phyloP scores from a whole-genome alignment of 116 monocot genomes.

The Cymodocea nodosa region DNA sequence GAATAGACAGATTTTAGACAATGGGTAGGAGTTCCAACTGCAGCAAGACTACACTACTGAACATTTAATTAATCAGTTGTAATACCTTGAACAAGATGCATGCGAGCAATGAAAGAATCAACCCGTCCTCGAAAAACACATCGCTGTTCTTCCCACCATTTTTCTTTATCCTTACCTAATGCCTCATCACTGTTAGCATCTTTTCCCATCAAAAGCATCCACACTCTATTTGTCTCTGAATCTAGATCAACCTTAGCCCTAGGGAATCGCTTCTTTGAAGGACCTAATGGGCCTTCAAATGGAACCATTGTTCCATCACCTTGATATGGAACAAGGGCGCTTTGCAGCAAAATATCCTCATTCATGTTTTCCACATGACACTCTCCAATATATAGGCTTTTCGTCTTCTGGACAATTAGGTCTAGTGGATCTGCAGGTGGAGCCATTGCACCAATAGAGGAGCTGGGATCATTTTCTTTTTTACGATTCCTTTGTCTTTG shows the following conservation, averaged over 20 bases:
- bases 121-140: conserved; percentile 51
- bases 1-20: too few species aligned
- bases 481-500: conserved; percentile 7
- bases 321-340: conserved; percentile 25
- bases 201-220: conserved; percentile 74
- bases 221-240: conserved; percentile 55
- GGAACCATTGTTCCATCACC: conserved; percentile 31
- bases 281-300: conserved; percentile 18
- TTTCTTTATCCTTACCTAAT: conserved; percentile 35
- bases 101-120: conserved; percentile 82
- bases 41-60: neutral
- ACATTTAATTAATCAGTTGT: neutral
- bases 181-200: conserved; percentile 20
- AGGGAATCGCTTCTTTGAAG: conserved; percentile 27
- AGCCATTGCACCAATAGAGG: conserved; percentile 2
- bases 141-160: conserved; percentile 81
- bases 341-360: conserved; percentile 2
- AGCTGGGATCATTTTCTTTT: conserved; percentile 4
- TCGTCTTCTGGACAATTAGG: conserved; percentile 31
- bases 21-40: neutral
- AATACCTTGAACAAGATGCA: conserved; percentile 93
- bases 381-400: conserved; percentile 27
- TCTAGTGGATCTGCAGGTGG: conserved; percentile 25
- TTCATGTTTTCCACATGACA: neutral
- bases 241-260: conserved; percentile 64